Evolutionary conservation across 106 monocot genomes (phyloP).

Genomic region (Posidonia australis): DNA sequence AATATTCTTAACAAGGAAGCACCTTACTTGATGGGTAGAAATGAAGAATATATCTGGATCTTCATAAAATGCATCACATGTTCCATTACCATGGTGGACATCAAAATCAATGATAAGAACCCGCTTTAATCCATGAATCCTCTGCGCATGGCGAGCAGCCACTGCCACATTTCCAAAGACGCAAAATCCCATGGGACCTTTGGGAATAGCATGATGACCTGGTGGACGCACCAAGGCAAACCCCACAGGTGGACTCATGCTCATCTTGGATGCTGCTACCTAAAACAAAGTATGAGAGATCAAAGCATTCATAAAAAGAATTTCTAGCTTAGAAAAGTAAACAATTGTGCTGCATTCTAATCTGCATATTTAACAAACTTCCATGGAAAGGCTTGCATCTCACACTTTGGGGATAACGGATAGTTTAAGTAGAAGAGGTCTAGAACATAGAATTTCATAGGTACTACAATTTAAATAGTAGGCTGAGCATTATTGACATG

Average conservation of each 20-base stretch:
- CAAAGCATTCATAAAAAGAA: background rate
- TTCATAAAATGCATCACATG: constrained; percentile 97
- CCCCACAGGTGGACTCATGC: constrained; percentile 52
- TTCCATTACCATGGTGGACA: constrained; percentile 98
- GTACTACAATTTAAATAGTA: too few relatives aligned
- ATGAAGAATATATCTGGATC: constrained; percentile 96
- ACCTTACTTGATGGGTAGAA: constrained; percentile 87
- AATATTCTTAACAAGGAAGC: background rate
- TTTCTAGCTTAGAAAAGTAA: background rate
- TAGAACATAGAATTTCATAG: too few relatives aligned
- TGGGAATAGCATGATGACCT: constrained; percentile 92
- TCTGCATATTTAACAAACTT: too few relatives aligned
- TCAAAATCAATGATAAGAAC: constrained; percentile 96
- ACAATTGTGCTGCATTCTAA: too few relatives aligned
- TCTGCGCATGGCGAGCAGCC: constrained; percentile 85
- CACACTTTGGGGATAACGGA: too few relatives aligned
- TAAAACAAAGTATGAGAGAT: constrained; percentile 20
- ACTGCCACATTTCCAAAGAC: constrained; percentile 94
- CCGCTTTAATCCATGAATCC: constrained; percentile 55
- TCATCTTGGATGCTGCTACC: constrained; percentile 62
- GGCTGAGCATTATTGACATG: too few relatives aligned
- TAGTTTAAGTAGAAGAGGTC: too few relatives aligned
- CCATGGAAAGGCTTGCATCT: too few relatives aligned
- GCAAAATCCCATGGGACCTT: constrained; percentile 98
- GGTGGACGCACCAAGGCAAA: constrained; percentile 94